phyloP scores from a whole-genome alignment of 1,284 basidiomycete genomes.

The Chondrostereum purpureum region DNA sequence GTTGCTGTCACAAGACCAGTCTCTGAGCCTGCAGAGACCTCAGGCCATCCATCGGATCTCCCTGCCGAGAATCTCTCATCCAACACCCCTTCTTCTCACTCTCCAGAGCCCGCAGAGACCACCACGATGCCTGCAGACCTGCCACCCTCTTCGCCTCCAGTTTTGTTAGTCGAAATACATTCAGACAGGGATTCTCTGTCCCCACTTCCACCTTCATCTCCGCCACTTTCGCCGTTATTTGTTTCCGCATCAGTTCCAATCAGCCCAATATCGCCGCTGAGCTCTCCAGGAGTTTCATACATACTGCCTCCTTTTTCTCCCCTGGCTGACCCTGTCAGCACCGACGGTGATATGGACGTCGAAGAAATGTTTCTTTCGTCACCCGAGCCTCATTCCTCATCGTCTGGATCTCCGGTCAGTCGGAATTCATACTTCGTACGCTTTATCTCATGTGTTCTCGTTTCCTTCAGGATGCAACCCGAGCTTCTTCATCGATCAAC shows the following conservation, averaged over 20 bases:
- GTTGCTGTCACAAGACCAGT: constrained; percentile 12
- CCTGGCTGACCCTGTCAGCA: background rate
- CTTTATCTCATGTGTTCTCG: background rate
- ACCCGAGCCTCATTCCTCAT: background rate
- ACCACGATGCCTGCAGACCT: background rate
- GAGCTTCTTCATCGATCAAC: background rate
- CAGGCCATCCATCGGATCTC: background rate
- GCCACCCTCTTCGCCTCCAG: constrained; percentile 6
- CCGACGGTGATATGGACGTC: background rate
- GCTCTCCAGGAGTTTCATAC: constrained; percentile 13
- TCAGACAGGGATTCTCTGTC: constrained; percentile 14
- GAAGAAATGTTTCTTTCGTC: background rate
- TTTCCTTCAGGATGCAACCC: background rate
- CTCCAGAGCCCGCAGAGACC: background rate
- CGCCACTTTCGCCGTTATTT: constrained; percentile 18
- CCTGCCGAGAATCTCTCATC: background rate
- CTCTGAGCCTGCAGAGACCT: background rate
- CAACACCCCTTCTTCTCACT: background rate
- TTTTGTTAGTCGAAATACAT: constrained; percentile 13
- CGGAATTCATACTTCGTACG: background rate
- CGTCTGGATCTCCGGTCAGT: background rate
- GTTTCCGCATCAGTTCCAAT: background rate
- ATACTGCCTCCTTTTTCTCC: background rate
- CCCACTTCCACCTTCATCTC: constrained; percentile 27
- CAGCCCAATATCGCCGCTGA: constrained; percentile 17